Percentiles rank a stretch among this genome's conserved stretches.
These are phyloP conservation scores for Ceratocystis eucalypticola DNA, from an alignment of 2,329 filamentous ascomycete genomes.

Conservation along the genomic window DNA sequence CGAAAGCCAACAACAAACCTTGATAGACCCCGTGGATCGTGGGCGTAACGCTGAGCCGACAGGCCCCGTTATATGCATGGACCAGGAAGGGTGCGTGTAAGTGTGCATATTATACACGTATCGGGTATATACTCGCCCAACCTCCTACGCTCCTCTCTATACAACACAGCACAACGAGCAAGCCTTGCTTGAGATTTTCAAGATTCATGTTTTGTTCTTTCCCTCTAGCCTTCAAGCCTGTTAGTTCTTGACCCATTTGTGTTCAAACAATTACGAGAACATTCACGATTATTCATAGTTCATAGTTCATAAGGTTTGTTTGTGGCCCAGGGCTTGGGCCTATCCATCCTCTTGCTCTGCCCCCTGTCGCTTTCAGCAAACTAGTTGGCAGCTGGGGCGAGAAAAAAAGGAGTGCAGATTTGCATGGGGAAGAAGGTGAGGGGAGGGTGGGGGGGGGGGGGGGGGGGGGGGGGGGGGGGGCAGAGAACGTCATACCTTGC, in stretches of 20 bases:
- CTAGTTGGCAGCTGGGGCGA: neutral
- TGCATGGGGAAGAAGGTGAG: neutral
- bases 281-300: too few species aligned
- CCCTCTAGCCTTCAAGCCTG: too few species aligned
- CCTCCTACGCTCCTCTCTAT: neutral
- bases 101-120: conserved; percentile 3
- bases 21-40: neutral
- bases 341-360: neutral
- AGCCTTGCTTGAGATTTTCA: too few species aligned
- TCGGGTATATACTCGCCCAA: neutral
- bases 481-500: neutral
- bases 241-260: too few species aligned
- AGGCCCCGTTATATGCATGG: neutral
- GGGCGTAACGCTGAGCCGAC: neutral
- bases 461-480: neutral
- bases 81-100: neutral
- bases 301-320: too few species aligned
- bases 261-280: too few species aligned
- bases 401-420: neutral
- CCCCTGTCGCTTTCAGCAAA: neutral
- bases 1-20: neutral
- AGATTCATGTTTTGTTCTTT: too few species aligned
- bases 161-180: too few species aligned
- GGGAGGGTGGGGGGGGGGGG: neutral
- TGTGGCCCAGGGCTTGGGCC: too few species aligned